Percentiles rank a stretch among this genome's conserved stretches.
Evolutionary conservation across 2,329 filamentous ascomycete genomes (phyloP).

Genomic region (Colletotrichum neosansevieriae): DNA sequence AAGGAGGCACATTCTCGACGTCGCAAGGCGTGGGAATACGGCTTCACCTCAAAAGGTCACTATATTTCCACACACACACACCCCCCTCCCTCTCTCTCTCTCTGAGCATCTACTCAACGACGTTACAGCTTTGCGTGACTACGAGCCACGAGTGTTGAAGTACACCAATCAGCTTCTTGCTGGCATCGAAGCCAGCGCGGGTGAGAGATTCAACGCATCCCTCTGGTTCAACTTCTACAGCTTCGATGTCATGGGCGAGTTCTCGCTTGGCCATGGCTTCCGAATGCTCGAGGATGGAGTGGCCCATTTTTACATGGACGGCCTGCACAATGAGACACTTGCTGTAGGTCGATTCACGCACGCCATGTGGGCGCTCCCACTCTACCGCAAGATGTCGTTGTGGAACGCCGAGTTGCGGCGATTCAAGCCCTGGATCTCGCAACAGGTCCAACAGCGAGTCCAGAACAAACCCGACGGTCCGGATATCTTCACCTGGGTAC

Average conservation of each 20-base stretch:
- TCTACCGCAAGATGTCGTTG: slow-evolving; percentile 38
- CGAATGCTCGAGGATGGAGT: slow-evolving; percentile 48
- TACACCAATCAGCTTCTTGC: slow-evolving; percentile 44
- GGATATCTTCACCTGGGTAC: slow-evolving; percentile 49
- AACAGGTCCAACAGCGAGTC: slow-evolving; percentile 26
- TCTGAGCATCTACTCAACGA: neutral
- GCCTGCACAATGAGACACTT: slow-evolving; percentile 43
- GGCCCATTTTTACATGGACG: slow-evolving; percentile 44
- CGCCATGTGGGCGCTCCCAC: slow-evolving; percentile 40
- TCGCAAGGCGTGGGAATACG: slow-evolving; percentile 51
- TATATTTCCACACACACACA: neutral
- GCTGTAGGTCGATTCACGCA: slow-evolving; percentile 43
- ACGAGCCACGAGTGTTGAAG: slow-evolving; percentile 45
- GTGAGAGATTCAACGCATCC: slow-evolving; percentile 44
- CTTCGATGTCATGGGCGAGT: slow-evolving; percentile 56
- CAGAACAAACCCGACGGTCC: slow-evolving; percentile 39
- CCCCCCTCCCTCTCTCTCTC: too few relatives aligned
- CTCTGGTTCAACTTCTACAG: slow-evolving; percentile 51
- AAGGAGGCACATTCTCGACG: slow-evolving; percentile 47
- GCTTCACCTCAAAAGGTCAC: slow-evolving; percentile 46
- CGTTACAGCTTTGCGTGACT: slow-evolving; percentile 41
- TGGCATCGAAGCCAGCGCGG: slow-evolving; percentile 36
- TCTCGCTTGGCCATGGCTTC: slow-evolving; percentile 53
- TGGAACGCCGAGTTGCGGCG: slow-evolving; percentile 40
- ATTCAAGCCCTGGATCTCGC: slow-evolving; percentile 41